A percentile compares a stretch with the other conserved stretches of the same genome.
These are phyloP conservation scores for Linnemannia elongata DNA, from an alignment of 192 early-diverging fungal genomes.

Conservation along the genomic window DNA sequence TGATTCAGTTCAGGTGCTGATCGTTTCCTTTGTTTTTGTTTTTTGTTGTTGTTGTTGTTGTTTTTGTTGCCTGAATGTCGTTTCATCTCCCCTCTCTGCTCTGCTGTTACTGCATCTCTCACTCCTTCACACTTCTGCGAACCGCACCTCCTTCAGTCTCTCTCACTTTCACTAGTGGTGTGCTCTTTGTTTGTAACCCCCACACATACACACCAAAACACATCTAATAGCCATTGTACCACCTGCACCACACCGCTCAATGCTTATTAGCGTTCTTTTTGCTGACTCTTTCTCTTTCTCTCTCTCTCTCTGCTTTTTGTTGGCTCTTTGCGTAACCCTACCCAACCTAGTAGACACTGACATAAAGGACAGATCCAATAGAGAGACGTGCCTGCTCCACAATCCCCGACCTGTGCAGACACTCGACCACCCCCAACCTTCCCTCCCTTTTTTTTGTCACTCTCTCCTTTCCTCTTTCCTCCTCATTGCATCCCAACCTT, in stretches of 20 bases:
- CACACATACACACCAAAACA: neutral
- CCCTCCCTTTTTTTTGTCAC: neutral
- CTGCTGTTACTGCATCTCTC: neutral
- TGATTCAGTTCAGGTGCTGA: neutral
- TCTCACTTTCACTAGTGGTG: neutral
- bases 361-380: slow-evolving; percentile 6
- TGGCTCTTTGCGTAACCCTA: slow-evolving; percentile 10
- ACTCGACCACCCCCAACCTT: slow-evolving; percentile 3
- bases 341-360: neutral
- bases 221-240: neutral
- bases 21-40: neutral
- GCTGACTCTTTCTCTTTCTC: neutral
- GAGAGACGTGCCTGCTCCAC: slow-evolving; percentile 4
- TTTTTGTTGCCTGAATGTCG: neutral
- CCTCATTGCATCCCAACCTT: no score
- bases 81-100: neutral
- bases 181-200: slow-evolving; percentile 5
- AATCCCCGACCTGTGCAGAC: slow-evolving; percentile 6
- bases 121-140: neutral
- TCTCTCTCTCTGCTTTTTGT: neutral
- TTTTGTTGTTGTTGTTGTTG: neutral
- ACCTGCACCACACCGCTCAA: slow-evolving; percentile 1
- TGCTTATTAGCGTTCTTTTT: slow-evolving; percentile 8
- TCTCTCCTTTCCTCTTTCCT: no score
- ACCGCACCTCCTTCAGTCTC: neutral